These are phyloP conservation scores for Amphicarpaea edgeworthii DNA, from an alignment of 306 rosid species.

Conservation along the genomic window DNA sequence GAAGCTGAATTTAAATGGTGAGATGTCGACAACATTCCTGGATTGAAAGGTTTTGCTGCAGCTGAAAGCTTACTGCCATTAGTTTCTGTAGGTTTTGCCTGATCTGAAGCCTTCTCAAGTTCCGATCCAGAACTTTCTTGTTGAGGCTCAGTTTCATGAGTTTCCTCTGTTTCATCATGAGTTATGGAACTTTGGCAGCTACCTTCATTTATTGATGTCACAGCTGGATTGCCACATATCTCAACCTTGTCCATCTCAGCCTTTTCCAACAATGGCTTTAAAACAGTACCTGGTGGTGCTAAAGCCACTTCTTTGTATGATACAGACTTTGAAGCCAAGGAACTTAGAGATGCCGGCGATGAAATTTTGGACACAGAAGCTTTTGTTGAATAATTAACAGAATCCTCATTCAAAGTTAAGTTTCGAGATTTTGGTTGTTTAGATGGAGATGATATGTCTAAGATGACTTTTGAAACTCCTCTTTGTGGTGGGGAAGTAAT, in stretches of 20 bases:
- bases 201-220: conserved; percentile 55
- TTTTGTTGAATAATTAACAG: conserved; percentile 53
- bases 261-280: conserved; percentile 67
- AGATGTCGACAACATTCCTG: conserved; percentile 58
- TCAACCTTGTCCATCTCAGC: conserved; percentile 54
- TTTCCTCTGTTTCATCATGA: conserved; percentile 52
- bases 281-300: conserved; percentile 93
- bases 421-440: conserved; percentile 59
- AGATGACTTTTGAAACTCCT: conserved; percentile 52
- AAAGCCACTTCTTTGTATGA: conserved; percentile 97
- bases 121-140: conserved; percentile 57
- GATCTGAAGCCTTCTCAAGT: conserved; percentile 60
- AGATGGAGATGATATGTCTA: conserved; percentile 48
- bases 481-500: conserved; percentile 52
- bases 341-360: conserved; percentile 58
- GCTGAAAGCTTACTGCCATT: conserved; percentile 96
- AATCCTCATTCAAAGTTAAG: conserved; percentile 51
- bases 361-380: conserved; percentile 54
- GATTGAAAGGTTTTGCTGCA: conserved; percentile 90
- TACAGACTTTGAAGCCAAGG: conserved; percentile 81
- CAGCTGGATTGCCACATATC: conserved; percentile 32
- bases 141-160: conserved; percentile 46
- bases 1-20: conserved; percentile 61
- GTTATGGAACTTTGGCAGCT: conserved; percentile 44
- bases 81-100: conserved; percentile 60